Evolutionary conservation across 2,329 filamentous ascomycete species (phyloP).

Genomic region (Hypomyces rosellus): DNA sequence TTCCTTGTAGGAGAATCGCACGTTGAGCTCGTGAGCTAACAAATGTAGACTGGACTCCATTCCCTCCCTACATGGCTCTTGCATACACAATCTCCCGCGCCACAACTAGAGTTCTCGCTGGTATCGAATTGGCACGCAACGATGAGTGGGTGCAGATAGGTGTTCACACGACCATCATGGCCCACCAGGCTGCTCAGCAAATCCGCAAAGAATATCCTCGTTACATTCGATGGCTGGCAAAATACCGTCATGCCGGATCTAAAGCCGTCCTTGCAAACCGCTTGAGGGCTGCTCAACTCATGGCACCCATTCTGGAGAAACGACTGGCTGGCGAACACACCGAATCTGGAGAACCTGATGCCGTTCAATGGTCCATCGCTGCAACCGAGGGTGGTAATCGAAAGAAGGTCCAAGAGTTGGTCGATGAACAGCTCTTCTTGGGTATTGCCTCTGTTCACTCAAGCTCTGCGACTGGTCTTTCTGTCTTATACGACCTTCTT

Average conservation of each 20-base stretch:
- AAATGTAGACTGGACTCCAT: not conserved
- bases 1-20: no score
- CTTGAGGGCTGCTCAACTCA: not conserved
- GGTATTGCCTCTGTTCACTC: not conserved
- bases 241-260: not conserved
- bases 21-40: not conserved
- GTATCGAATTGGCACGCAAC: not conserved
- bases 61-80: not conserved
- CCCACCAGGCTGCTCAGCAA: not conserved
- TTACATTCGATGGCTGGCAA: not conserved
- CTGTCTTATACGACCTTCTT: not conserved
- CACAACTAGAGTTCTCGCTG: not conserved
- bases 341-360: not conserved
- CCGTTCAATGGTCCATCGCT: not conserved
- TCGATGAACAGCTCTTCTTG: not conserved
- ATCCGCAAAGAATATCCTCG: not conserved
- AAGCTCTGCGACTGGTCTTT: not conserved
- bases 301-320: not conserved
- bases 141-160: not conserved
- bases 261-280: not conserved
- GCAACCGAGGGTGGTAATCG: not conserved
- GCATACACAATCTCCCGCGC: not conserved
- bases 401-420: not conserved
- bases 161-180: not conserved
- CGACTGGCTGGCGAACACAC: not conserved